phyloP scores from a whole-genome alignment of 2,329 filamentous ascomycete genomes.

The Capronia americana region DNA sequence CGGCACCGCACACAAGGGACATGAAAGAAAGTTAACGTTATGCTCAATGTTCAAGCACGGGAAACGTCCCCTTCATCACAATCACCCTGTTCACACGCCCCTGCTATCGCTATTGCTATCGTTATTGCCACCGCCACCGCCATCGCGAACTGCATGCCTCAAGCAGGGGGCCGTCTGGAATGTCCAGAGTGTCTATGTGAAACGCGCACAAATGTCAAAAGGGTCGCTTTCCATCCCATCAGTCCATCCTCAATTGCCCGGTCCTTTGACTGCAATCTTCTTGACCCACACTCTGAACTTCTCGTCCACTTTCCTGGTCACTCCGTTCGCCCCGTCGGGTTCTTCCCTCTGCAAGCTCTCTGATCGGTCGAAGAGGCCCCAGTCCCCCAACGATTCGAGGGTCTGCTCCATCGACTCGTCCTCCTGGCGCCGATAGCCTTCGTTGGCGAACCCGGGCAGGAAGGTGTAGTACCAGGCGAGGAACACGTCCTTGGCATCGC shows the following conservation, averaged over 20 bases:
- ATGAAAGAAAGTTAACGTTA: too few species aligned
- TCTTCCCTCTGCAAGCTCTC: constrained; percentile 27
- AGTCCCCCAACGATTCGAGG: constrained; percentile 22
- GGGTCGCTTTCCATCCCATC: background rate
- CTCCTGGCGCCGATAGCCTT: constrained; percentile 32
- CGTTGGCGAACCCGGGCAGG: constrained; percentile 32
- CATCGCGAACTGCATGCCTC: background rate
- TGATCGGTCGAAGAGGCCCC: constrained; percentile 25
- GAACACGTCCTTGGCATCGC: constrained; percentile 35
- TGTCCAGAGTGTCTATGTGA: background rate
- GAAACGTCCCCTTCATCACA: too few species aligned
- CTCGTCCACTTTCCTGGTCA: constrained; percentile 26
- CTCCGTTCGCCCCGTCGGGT: background rate
- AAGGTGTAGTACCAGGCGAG: constrained; percentile 34
- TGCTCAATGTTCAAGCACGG: too few species aligned
- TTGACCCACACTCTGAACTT: constrained; percentile 37
- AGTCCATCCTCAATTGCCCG: constrained; percentile 34
- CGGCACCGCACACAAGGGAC: too few species aligned
- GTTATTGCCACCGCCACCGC: too few species aligned
- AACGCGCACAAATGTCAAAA: background rate
- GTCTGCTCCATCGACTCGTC: constrained; percentile 33
- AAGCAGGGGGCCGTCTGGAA: background rate
- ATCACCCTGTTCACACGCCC: background rate
- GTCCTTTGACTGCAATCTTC: constrained; percentile 33
- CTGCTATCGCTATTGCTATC: background rate